Evolutionary conservation across 2,329 filamentous ascomycete species (phyloP).

Genomic region (Ophiostoma montium): DNA sequence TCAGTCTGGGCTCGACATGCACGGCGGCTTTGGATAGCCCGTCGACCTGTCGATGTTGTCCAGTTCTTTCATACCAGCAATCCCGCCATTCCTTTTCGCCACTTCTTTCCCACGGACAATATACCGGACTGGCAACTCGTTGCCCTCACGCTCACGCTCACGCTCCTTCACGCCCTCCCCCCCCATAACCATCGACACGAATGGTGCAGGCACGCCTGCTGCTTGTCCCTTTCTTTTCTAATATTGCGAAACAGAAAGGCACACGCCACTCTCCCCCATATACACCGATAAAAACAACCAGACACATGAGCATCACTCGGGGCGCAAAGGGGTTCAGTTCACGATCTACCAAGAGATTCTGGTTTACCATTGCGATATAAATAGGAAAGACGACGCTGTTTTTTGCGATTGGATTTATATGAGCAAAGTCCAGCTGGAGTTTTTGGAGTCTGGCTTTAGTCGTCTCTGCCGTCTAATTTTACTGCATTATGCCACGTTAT

Average conservation of each 20-base stretch:
- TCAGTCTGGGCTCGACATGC: neutral
- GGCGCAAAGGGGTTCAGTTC: slow-evolving; percentile 2
- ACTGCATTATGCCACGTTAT: neutral
- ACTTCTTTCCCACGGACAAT: neutral
- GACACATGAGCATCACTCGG: slow-evolving; percentile 5
- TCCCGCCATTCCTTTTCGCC: neutral
- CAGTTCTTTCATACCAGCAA: neutral
- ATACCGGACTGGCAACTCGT: neutral
- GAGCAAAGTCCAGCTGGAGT: slow-evolving; percentile 7
- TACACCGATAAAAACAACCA: neutral
- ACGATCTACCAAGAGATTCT: neutral
- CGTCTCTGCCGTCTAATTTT: slow-evolving; percentile 3
- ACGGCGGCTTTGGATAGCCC: neutral
- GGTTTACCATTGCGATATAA: neutral
- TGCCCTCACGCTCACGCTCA: neutral
- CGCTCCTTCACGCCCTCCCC: neutral
- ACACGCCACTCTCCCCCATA: neutral
- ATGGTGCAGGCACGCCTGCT: too few relatives aligned
- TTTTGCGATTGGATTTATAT: slow-evolving; percentile 2
- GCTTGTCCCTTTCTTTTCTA: too few relatives aligned
- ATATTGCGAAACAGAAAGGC: neutral
- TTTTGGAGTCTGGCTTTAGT: slow-evolving; percentile 8
- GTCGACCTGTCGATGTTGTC: neutral
- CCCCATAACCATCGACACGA: neutral
- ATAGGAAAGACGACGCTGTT: slow-evolving; percentile 2